Conservation (phyloP, 108 stramenopile species). For the Parietichytrium sp. region DNA sequence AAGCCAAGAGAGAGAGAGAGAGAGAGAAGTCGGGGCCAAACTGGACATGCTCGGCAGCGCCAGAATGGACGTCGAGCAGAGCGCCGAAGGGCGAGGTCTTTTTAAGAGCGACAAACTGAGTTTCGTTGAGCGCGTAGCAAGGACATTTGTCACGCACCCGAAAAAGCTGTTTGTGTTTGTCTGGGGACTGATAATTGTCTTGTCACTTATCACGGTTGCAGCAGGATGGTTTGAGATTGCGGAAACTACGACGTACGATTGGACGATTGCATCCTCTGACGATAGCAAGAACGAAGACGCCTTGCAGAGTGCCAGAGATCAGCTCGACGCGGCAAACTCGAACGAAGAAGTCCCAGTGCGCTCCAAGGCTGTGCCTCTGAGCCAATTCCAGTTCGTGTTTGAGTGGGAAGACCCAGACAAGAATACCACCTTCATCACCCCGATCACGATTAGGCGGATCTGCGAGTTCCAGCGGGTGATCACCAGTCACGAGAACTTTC, state of each 20-base stretch:
- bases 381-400: background rate
- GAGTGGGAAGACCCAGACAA: background rate
- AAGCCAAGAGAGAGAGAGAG: no score
- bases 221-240: constrained; percentile 23
- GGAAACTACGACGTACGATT: background rate
- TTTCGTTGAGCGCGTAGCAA: no score
- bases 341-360: background rate
- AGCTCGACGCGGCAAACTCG: background rate
- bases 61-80: no score
- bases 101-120: no score
- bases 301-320: background rate
- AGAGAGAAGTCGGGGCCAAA: no score
- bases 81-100: no score
- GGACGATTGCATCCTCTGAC: background rate
- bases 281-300: constrained; percentile 34
- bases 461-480: constrained; percentile 16
- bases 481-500: background rate
- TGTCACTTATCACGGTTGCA: background rate
- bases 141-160: no score
- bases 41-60: no score
- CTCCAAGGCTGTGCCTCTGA: background rate
- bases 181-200: background rate
- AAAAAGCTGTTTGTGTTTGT: no score
- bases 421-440: background rate
- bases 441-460: background rate